These are phyloP conservation scores for Aspergillus piperis DNA, from an alignment of 2,329 filamentous ascomycete genomes.

Conservation along the genomic window DNA sequence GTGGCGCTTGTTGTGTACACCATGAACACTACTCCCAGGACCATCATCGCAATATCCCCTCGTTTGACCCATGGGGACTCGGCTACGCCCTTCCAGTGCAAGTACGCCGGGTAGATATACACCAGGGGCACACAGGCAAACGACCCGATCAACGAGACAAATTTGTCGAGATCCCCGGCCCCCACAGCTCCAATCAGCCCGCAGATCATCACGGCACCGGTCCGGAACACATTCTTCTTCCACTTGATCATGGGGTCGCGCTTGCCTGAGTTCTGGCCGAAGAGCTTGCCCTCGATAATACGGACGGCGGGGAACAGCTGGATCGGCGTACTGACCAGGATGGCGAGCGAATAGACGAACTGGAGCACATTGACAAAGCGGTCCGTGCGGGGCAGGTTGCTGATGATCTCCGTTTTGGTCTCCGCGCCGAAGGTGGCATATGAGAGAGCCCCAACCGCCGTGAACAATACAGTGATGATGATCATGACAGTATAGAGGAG, in stretches of 20 bases:
- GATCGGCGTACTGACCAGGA: conserved; percentile 85
- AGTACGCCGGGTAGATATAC: conserved; percentile 84
- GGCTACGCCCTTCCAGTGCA: conserved; percentile 70
- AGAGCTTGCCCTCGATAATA: conserved; percentile 88
- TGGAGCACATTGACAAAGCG: conserved; percentile 92
- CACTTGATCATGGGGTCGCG: conserved; percentile 97
- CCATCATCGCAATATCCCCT: conserved; percentile 64
- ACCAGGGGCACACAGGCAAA: conserved; percentile 96
- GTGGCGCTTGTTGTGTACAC: conserved; percentile 70
- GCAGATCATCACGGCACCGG: conserved; percentile 83
- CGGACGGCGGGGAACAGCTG: conserved; percentile 96
- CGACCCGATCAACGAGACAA: conserved; percentile 89
- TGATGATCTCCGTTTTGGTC: conserved; percentile 90
- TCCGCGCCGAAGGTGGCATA: conserved; percentile 92
- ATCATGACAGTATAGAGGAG: conserved; percentile 89
- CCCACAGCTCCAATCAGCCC: conserved; percentile 84
- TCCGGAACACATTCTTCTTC: conserved; percentile 96
- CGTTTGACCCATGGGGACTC: conserved; percentile 56
- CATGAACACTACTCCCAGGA: conserved; percentile 66
- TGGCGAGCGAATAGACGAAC: conserved; percentile 89
- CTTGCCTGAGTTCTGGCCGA: conserved; percentile 83
- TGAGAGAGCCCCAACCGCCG: conserved; percentile 83
- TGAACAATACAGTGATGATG: conserved; percentile 86
- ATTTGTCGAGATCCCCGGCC: conserved; percentile 90
- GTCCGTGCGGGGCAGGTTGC: conserved; percentile 91